A percentile compares a stretch with the other conserved stretches of the same genome.
These are phyloP conservation scores for Cadophora gregata DNA, from an alignment of 2,329 filamentous ascomycete species.

Conservation along the genomic window DNA sequence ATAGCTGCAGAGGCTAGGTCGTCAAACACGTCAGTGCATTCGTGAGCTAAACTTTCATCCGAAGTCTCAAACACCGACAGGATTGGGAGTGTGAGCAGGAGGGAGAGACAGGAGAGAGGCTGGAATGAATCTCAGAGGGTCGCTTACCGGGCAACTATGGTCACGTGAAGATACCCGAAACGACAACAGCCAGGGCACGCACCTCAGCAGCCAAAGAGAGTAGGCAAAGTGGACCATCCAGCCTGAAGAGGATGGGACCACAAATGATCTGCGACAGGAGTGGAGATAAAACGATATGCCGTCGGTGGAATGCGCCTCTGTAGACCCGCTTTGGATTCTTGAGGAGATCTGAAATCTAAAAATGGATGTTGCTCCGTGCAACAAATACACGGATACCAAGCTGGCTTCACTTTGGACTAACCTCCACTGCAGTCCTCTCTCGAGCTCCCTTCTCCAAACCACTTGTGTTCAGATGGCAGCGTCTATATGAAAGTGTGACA, in stretches of 20 bases:
- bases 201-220: background rate
- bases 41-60: background rate
- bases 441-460: background rate
- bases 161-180: background rate
- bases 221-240: background rate
- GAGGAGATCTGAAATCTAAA: constrained; percentile 6
- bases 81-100: background rate
- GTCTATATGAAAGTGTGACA: background rate
- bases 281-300: constrained; percentile 4
- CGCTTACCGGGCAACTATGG: background rate
- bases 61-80: background rate
- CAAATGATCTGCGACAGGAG: constrained; percentile 7
- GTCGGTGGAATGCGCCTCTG: background rate
- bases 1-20: no score
- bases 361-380: background rate
- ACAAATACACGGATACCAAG: background rate
- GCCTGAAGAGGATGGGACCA: constrained; percentile 2
- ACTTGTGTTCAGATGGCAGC: background rate
- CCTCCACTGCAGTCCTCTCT: constrained; percentile 2
- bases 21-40: constrained; percentile 4
- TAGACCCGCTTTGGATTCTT: background rate
- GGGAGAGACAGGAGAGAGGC: background rate
- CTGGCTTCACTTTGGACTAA: background rate
- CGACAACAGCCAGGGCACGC: background rate
- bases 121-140: background rate